Conservation (phyloP, 1,284 basidiomycete species). For the Wallemia ichthyophaga region DNA sequence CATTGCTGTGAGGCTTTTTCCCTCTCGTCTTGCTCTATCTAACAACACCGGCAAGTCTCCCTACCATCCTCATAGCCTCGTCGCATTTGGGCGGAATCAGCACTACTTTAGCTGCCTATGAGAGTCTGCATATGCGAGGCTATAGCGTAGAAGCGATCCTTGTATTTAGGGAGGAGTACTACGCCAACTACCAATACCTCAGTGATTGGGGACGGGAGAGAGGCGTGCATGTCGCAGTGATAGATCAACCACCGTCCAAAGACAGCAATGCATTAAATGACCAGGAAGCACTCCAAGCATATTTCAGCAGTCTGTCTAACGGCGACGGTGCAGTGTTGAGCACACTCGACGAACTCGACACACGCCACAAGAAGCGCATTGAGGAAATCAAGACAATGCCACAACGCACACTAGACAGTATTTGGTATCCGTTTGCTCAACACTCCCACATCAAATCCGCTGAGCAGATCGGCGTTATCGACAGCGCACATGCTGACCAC, state of each 20-base stretch:
- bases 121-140: slow-evolving; percentile 62
- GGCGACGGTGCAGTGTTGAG: slow-evolving; percentile 21
- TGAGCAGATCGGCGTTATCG: slow-evolving; percentile 57
- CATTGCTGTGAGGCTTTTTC: slow-evolving; percentile 21
- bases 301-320: slow-evolving; percentile 25
- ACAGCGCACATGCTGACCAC: slow-evolving; percentile 64
- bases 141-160: slow-evolving; percentile 68
- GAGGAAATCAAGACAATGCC: slow-evolving; percentile 46
- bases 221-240: slow-evolving; percentile 25
- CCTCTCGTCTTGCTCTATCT: background rate
- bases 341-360: slow-evolving; percentile 31
- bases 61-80: slow-evolving; percentile 62
- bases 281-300: slow-evolving; percentile 27
- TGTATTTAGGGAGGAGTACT: slow-evolving; percentile 60
- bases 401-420: slow-evolving; percentile 34
- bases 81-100: slow-evolving; percentile 78
- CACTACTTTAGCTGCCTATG: slow-evolving; percentile 73
- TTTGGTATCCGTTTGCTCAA: slow-evolving; percentile 98
- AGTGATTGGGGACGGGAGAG: slow-evolving; percentile 41
- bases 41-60: slow-evolving; percentile 23
- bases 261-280: slow-evolving; percentile 24
- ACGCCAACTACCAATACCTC: slow-evolving; percentile 61
- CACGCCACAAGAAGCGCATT: slow-evolving; percentile 31
- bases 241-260: slow-evolving; percentile 30
- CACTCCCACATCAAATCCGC: slow-evolving; percentile 39